Base-by-base conservation (phyloP, 768 basidiomycete genomes). In the Suillus fuscotomentosus region DNA sequence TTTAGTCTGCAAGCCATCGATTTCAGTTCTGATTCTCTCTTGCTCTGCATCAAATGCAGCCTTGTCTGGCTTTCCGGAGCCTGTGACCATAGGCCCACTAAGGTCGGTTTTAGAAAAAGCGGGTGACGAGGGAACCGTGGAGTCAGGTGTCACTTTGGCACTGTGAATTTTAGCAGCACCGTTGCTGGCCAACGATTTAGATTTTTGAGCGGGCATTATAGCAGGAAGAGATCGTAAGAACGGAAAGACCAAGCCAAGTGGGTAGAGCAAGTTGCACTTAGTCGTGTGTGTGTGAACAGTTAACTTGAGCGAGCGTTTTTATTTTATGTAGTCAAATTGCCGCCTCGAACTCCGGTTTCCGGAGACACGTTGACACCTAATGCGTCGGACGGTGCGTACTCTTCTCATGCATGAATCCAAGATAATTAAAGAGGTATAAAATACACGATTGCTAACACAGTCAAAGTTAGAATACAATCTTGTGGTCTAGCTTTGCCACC, bases 31-130 rank as follows among this genome's bases (percentile, higher is more conserved):
- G 68, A 96, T 80, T 71, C 77, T 86, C 61, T 91, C 88, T 78
- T 96, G 94, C 79, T 98, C 95, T 10, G 82, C 84, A 61, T 97
- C 92, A 75, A 91, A 91, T n/a, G 77, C 80, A 56, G 83, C 83
- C 78, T 94, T 95, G 84, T 97, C 95, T 39, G 96, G 96, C 74
- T 82, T 92, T 51, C 85, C 88, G 54, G 81, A 76, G 59, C 71
- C 62, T 38, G 69, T 43, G 60, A 77, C 71, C 42, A 77, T 71
- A 10, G 71, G 62, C 22, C 64, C 39, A 22, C 60, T 34, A n/a
- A 39, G 68, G n/a, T 73, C 69, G 11, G 56, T 24, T 47, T 72
- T 74, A 2, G 68, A 66, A 42, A 22, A 13, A 42, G 64, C 72
- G 6, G 72, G 75, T 5, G 73, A 76, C 5, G 73, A 62, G 2